phyloP scores from a whole-genome alignment of 768 basidiomycete genomes.

The Boletus fagicola region DNA sequence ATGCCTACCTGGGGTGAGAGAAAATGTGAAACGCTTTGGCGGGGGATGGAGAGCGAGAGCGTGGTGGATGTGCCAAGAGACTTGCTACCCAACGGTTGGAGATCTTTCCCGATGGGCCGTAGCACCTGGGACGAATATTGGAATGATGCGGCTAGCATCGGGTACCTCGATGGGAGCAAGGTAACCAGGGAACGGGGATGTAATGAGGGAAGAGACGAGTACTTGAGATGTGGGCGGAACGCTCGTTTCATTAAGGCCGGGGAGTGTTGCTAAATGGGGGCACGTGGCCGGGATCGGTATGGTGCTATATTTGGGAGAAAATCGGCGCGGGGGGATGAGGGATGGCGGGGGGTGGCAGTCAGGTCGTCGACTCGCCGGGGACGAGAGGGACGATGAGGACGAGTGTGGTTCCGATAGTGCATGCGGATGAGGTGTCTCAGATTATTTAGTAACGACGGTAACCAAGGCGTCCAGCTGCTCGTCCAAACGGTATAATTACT shows the following conservation, averaged over 20 bases:
- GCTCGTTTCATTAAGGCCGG: too few relatives aligned
- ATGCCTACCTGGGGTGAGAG: too few relatives aligned
- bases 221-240: constrained; percentile 3
- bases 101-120: background rate
- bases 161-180: constrained; percentile 10
- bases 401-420: background rate
- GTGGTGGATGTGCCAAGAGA: too few relatives aligned
- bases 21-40: too few relatives aligned
- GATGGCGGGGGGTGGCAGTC: too few relatives aligned
- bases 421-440: background rate
- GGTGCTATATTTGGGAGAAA: too few relatives aligned
- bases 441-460: background rate
- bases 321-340: too few relatives aligned
- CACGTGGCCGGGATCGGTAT: too few relatives aligned
- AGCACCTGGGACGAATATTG: too few relatives aligned
- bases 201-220: background rate
- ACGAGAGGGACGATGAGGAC: background rate
- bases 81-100: background rate
- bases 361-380: background rate
- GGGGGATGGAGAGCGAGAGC: too few relatives aligned
- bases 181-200: constrained; percentile 6
- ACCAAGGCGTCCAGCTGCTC: background rate
- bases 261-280: too few relatives aligned
- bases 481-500: background rate
- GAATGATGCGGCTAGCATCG: background rate